These are phyloP conservation scores for Colletotrichum musicola DNA, from an alignment of 2,329 filamentous ascomycete genomes.

Conservation along the genomic window DNA sequence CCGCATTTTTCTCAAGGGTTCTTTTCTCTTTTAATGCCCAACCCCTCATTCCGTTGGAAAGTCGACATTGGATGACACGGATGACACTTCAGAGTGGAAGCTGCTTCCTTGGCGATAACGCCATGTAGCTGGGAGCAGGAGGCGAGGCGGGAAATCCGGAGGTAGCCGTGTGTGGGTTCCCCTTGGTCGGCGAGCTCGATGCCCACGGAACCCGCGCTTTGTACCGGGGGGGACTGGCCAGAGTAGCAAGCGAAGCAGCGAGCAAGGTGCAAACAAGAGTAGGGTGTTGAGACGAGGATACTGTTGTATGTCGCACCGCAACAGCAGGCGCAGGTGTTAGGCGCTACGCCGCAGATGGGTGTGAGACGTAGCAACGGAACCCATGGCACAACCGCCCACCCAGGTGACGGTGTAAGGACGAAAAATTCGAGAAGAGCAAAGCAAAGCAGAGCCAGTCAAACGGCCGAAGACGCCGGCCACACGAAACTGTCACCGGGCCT, in stretches of 20 bases:
- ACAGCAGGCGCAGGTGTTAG: background rate
- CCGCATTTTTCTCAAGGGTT: background rate
- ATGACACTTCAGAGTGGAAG: conserved; percentile 8
- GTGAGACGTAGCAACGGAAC: conserved; percentile 2
- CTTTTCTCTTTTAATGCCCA: background rate
- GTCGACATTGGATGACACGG: conserved; percentile 19
- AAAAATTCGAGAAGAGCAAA: conserved; percentile 15
- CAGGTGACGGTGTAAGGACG: conserved; percentile 11
- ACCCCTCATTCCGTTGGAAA: background rate
- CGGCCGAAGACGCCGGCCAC: conserved; percentile 21
- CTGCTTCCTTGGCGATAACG: background rate
- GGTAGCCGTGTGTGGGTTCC: background rate
- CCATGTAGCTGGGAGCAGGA: background rate
- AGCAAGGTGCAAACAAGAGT: background rate
- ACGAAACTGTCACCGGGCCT: conserved; percentile 29
- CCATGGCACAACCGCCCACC: conserved; percentile 8
- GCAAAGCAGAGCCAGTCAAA: conserved; percentile 29
- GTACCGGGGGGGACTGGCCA: background rate
- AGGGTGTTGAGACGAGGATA: background rate
- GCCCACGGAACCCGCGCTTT: background rate
- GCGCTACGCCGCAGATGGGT: conserved; percentile 13
- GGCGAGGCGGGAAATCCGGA: background rate
- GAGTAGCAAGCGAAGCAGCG: conserved; percentile 6
- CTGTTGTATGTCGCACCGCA: background rate
- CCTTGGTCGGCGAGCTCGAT: background rate